A percentile compares a stretch with the other conserved stretches of the same genome.
These are phyloP conservation scores for Cystofilobasidium macerans DNA, from an alignment of 768 basidiomycete species.

Conservation along the genomic window DNA sequence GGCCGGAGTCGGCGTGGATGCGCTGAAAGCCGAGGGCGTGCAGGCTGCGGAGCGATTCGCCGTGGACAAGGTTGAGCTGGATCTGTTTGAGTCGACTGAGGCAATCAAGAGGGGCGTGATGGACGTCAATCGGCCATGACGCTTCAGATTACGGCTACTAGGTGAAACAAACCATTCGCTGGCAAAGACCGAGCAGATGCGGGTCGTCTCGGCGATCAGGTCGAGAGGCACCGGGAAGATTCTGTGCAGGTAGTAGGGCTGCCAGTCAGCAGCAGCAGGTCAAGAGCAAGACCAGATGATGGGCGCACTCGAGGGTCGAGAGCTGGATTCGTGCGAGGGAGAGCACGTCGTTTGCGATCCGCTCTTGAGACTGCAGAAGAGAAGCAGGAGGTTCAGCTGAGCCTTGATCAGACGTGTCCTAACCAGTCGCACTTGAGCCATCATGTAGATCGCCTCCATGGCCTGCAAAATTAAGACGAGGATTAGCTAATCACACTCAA, in stretches of 20 bases:
- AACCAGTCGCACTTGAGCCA: too few relatives aligned
- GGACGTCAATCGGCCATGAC: too few relatives aligned
- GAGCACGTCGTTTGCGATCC: slow-evolving; percentile 41
- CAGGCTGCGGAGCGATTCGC: slow-evolving; percentile 34
- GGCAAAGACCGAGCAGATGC: slow-evolving; percentile 39
- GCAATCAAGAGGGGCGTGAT: neutral
- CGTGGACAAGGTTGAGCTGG: slow-evolving; percentile 34
- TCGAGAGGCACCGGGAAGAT: slow-evolving; percentile 34
- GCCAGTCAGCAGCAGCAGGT: neutral
- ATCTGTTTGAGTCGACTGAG: slow-evolving; percentile 36
- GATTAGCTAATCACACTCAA: too few relatives aligned
- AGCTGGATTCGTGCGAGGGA: slow-evolving; percentile 30
- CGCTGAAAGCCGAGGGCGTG: slow-evolving; percentile 30
- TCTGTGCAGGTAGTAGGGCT: neutral
- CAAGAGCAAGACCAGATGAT: neutral
- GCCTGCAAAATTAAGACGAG: neutral
- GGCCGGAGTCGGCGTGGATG: slow-evolving; percentile 22
- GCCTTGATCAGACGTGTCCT: too few relatives aligned
- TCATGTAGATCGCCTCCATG: slow-evolving; percentile 40
- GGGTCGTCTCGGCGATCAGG: slow-evolving; percentile 33
- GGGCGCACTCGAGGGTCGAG: slow-evolving; percentile 21
- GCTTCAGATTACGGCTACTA: too few relatives aligned
- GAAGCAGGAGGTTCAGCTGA: too few relatives aligned
- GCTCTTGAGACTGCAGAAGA: slow-evolving; percentile 38
- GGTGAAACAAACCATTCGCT: slow-evolving; percentile 34